Percentiles rank a stretch among this genome's conserved stretches.
Conservation (phyloP, 2,329 filamentous ascomycete genomes). For the Colletotrichum karsti region DNA sequence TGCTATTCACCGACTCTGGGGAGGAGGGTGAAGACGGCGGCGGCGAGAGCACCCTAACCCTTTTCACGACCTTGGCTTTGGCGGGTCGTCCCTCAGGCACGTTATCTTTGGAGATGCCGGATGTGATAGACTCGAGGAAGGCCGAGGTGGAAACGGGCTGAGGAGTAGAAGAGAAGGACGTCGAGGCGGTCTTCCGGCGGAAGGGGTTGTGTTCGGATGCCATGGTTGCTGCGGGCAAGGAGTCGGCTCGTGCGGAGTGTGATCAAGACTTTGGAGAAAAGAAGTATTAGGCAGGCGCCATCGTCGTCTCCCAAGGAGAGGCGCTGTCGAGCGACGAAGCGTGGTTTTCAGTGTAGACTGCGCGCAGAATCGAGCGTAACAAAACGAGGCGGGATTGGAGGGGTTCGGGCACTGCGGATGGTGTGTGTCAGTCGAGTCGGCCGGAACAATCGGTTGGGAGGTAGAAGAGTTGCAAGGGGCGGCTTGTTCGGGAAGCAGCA, state of each 20-base stretch:
- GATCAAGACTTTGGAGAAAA: not conserved
- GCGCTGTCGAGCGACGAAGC: not conserved
- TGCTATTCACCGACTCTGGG: slow-evolving; percentile 39
- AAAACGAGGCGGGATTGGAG: not conserved
- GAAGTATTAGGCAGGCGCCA: slow-evolving; percentile 24
- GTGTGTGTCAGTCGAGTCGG: slow-evolving; percentile 15
- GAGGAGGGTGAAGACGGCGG: slow-evolving; percentile 68
- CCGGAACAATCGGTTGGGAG: slow-evolving; percentile 24
- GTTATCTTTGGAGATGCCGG: slow-evolving; percentile 32
- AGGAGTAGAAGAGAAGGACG: slow-evolving; percentile 26
- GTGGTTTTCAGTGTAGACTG: not conserved
- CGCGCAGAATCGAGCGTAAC: not conserved
- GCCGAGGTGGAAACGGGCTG: slow-evolving; percentile 34
- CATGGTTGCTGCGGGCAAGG: slow-evolving; percentile 33
- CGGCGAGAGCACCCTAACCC: slow-evolving; percentile 72
- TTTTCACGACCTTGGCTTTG: slow-evolving; percentile 67
- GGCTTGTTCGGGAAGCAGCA: too few relatives aligned
- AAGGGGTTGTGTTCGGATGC: slow-evolving; percentile 55
- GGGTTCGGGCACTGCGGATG: slow-evolving; percentile 21
- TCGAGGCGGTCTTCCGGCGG: slow-evolving; percentile 49
- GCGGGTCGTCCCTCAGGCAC: slow-evolving; percentile 24
- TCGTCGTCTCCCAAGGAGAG: slow-evolving; percentile 10
- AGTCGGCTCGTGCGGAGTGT: not conserved
- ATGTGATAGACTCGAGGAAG: slow-evolving; percentile 39
- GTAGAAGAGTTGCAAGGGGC: not conserved